Evolutionary conservation across 2,329 filamentous ascomycete species (phyloP).

Genomic region (Pseudogymnoascus pannorum): DNA sequence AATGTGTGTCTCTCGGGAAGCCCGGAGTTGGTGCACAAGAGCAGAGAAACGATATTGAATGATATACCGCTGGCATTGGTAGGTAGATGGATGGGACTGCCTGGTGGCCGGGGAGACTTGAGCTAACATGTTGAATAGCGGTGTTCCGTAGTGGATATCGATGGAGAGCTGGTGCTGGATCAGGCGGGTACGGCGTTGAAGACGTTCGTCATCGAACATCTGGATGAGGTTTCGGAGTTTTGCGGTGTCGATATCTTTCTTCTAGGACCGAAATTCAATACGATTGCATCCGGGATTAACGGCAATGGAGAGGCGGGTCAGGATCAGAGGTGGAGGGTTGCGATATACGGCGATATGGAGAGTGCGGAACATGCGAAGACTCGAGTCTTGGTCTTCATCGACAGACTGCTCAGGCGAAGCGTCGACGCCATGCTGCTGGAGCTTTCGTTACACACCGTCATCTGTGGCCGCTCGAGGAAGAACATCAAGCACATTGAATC

Average conservation of each 20-base stretch:
- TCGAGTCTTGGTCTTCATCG: slow-evolving; percentile 91
- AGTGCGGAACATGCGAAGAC: slow-evolving; percentile 97
- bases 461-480: slow-evolving; percentile 89
- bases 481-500: slow-evolving; percentile 98
- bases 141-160: slow-evolving; percentile 88
- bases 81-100: slow-evolving; percentile 36
- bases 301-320: slow-evolving; percentile 70
- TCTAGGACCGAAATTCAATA: slow-evolving; percentile 78
- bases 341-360: slow-evolving; percentile 91
- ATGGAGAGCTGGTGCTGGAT: slow-evolving; percentile 83
- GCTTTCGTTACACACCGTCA: slow-evolving; percentile 78
- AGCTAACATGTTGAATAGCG: slow-evolving; percentile 48
- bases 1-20: slow-evolving; percentile 89
- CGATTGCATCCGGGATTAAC: slow-evolving; percentile 66
- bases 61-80: slow-evolving; percentile 89
- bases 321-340: slow-evolving; percentile 84
- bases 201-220: slow-evolving; percentile 69
- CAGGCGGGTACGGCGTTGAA: slow-evolving; percentile 58
- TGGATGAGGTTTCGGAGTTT: slow-evolving; percentile 79
- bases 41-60: slow-evolving; percentile 81
- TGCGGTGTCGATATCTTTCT: slow-evolving; percentile 97
- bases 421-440: slow-evolving; percentile 80
- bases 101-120: background rate
- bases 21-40: slow-evolving; percentile 80
- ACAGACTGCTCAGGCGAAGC: slow-evolving; percentile 71